Conservation (phyloP, 192 early-diverging fungal species). For the Fimicolochytrium jonesii region DNA sequence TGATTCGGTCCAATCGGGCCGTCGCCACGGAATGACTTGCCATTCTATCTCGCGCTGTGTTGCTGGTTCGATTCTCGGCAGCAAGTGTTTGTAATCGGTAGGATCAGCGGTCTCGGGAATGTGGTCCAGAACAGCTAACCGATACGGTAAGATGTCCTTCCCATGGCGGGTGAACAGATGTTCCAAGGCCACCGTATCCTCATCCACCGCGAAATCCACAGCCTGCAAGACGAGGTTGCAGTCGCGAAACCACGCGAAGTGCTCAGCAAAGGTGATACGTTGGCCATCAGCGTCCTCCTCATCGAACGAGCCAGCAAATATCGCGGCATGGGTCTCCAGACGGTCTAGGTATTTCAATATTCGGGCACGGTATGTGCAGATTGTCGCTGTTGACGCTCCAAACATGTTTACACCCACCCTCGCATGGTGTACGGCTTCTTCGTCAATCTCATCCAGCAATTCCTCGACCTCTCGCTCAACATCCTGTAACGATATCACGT, state of each 20-base stretch:
- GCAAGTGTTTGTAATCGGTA: slow-evolving; percentile 23
- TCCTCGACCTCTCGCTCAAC: slow-evolving; percentile 36
- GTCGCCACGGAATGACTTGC: slow-evolving; percentile 53
- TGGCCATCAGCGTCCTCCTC: not conserved
- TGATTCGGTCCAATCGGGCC: slow-evolving; percentile 56
- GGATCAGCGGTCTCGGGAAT: slow-evolving; percentile 58
- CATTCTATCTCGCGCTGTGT: slow-evolving; percentile 34
- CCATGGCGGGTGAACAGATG: slow-evolving; percentile 61
- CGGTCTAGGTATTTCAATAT: slow-evolving; percentile 61
- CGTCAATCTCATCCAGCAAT: slow-evolving; percentile 16
- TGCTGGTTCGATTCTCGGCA: slow-evolving; percentile 23
- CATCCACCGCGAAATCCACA: slow-evolving; percentile 51
- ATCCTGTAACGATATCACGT: slow-evolving; percentile 37
- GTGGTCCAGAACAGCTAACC: slow-evolving; percentile 53
- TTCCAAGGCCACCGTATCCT: slow-evolving; percentile 54
- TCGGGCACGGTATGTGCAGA: slow-evolving; percentile 48
- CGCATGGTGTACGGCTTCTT: slow-evolving; percentile 9
- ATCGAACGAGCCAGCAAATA: slow-evolving; percentile 29
- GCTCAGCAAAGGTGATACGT: slow-evolving; percentile 31
- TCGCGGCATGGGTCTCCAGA: slow-evolving; percentile 56
- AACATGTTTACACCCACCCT: slow-evolving; percentile 19
- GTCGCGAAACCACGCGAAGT: slow-evolving; percentile 57
- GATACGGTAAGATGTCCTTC: slow-evolving; percentile 51
- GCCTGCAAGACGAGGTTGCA: slow-evolving; percentile 56
- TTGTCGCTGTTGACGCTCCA: not conserved